phyloP scores from a whole-genome alignment of 805 yeast species.

The Starmerella davenportii region DNA sequence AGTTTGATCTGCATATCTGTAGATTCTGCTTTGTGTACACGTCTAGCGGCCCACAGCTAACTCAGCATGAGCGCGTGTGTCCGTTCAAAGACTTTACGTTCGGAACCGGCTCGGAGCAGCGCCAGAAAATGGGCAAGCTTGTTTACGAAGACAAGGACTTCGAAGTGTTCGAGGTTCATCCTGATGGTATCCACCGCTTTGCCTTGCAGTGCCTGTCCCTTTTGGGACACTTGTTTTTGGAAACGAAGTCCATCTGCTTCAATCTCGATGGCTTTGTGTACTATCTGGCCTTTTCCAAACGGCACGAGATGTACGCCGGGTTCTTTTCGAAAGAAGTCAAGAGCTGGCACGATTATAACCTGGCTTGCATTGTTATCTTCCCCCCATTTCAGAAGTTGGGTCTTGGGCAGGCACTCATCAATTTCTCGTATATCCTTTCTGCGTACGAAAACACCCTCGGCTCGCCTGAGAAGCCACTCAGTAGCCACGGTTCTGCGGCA shows the following conservation, averaged over 20 bases:
- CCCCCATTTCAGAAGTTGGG: slow-evolving; percentile 79
- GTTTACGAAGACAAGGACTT: slow-evolving; percentile 43
- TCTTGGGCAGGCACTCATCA: slow-evolving; percentile 63
- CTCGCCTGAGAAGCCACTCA: slow-evolving; percentile 85
- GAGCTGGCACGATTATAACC: slow-evolving; percentile 59
- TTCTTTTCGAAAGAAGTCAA: slow-evolving; percentile 72
- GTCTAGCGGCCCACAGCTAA: slow-evolving; percentile 28
- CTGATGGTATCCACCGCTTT: slow-evolving; percentile 17
- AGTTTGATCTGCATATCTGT: slow-evolving; percentile 41
- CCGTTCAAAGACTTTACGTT: slow-evolving; percentile 8
- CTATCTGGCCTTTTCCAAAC: slow-evolving; percentile 31
- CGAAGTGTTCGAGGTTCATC: slow-evolving; percentile 45
- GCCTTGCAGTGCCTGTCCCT: slow-evolving; percentile 69
- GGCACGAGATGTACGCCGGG: slow-evolving; percentile 45
- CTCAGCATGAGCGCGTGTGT: slow-evolving; percentile 28
- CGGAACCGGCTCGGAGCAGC: not conserved
- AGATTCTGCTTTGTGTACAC: slow-evolving; percentile 74
- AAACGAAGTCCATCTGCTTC: slow-evolving; percentile 75
- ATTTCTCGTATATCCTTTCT: slow-evolving; percentile 66
- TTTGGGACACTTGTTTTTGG: slow-evolving; percentile 74
- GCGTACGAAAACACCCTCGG: slow-evolving; percentile 43
- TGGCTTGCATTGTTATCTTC: slow-evolving; percentile 78
- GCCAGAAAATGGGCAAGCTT: slow-evolving; percentile 41
- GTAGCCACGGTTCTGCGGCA: slow-evolving; percentile 59
- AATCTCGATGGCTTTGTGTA: slow-evolving; percentile 64